Percentiles rank a stretch among this genome's conserved stretches.
phyloP scores from a whole-genome alignment of 2,329 filamentous ascomycete genomes.

The Venturia asperata region DNA sequence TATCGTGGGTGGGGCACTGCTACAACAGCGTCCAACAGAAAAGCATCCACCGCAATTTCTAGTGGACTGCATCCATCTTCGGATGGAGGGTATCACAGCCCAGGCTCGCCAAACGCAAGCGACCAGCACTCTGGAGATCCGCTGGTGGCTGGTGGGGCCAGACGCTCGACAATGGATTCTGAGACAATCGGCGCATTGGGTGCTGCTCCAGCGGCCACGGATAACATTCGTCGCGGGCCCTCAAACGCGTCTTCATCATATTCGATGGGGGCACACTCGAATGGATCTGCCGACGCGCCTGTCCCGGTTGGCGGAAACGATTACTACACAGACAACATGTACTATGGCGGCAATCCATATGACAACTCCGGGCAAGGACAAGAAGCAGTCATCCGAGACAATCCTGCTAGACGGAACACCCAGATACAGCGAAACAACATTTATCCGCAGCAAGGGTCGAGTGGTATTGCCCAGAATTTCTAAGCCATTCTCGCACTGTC shows the following conservation, averaged over 20 bases:
- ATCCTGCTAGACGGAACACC: conserved; percentile 85
- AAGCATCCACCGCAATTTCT: conserved; percentile 83
- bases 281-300: conserved; percentile 50
- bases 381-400: conserved; percentile 82
- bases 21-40: conserved; percentile 60
- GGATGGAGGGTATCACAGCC: conserved; percentile 46
- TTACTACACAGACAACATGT: conserved; percentile 50
- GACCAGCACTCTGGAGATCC: conserved; percentile 65
- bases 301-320: conserved; percentile 41
- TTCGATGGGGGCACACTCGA: conserved; percentile 70
- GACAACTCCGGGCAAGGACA: conserved; percentile 43
- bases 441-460: conserved; percentile 81
- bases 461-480: conserved; percentile 96
- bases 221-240: conserved; percentile 74
- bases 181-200: conserved; percentile 81
- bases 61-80: conserved; percentile 59
- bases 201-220: conserved; percentile 50
- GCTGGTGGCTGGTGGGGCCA: conserved; percentile 37
- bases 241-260: conserved; percentile 97
- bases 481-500: conserved; percentile 33
- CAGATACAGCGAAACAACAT: conserved; percentile 87
- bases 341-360: conserved; percentile 49
- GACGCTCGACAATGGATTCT: conserved; percentile 53
- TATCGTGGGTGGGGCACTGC: conserved; percentile 89
- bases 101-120: conserved; percentile 58